These are phyloP conservation scores for Candida verbasci DNA, from an alignment of 805 yeast genomes.

Conservation along the genomic window DNA sequence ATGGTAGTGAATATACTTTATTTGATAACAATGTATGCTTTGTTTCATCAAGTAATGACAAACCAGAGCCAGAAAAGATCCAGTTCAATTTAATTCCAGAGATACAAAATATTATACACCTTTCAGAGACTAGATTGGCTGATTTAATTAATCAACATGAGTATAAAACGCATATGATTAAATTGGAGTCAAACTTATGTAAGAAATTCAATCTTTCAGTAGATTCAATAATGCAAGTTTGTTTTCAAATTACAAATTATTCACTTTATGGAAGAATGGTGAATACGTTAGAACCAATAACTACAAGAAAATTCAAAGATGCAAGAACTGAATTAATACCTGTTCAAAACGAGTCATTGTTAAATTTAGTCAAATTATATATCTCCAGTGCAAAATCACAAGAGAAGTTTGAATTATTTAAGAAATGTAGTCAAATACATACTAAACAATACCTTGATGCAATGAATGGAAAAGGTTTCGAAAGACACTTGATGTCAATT, in stretches of 20 bases:
- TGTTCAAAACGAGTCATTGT: constrained; percentile 51
- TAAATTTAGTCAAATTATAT: constrained; percentile 55
- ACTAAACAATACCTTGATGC: constrained; percentile 45
- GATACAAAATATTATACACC: constrained; percentile 43
- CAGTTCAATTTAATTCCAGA: constrained; percentile 42
- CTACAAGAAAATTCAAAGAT: constrained; percentile 64
- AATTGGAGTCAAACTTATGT: constrained; percentile 32
- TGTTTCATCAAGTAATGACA: constrained; percentile 32
- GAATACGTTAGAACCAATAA: constrained; percentile 52
- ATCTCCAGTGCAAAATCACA: constrained; percentile 49
- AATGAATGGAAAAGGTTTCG: constrained; percentile 63
- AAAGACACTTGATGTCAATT: constrained; percentile 65
- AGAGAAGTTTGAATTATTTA: constrained; percentile 48
- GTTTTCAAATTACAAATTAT: constrained; percentile 51
- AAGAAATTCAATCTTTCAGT: constrained; percentile 39
- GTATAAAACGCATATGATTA: constrained; percentile 39
- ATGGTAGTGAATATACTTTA: constrained; percentile 52
- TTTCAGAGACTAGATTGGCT: constrained; percentile 55
- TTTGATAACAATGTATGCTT: constrained; percentile 38
- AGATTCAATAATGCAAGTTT: constrained; percentile 50
- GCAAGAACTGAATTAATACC: constrained; percentile 69
- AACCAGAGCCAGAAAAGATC: constrained; percentile 32
- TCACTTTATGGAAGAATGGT: constrained; percentile 50
- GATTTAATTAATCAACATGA: constrained; percentile 57
- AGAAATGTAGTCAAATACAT: constrained; percentile 51